Conservation (phyloP, 805 yeast genomes). For the Teunomyces atbi region DNA sequence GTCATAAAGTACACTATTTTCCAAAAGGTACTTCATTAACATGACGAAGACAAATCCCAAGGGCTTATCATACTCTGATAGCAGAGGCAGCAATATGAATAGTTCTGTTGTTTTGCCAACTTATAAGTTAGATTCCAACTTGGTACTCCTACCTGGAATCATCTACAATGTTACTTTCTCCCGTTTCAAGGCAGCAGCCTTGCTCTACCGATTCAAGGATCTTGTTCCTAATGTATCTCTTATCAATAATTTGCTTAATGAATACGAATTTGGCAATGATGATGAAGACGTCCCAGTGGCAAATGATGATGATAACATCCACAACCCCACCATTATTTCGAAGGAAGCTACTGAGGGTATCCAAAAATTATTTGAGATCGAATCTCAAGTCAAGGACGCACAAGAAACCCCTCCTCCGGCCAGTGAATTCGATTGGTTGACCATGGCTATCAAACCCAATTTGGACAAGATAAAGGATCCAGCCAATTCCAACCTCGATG, state of each 20-base stretch:
- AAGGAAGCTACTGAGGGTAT: constrained; percentile 33
- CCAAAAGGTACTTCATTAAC: neutral
- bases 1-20: neutral
- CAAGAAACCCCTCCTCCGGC: constrained; percentile 1
- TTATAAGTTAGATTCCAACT: constrained; percentile 40
- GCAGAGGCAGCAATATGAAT: neutral
- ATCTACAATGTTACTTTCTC: constrained; percentile 57
- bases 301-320: constrained; percentile 4
- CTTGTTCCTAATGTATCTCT: constrained; percentile 25
- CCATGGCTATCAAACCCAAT: constrained; percentile 36
- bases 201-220: constrained; percentile 42
- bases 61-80: neutral
- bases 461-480: constrained; percentile 28
- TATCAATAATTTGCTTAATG: constrained; percentile 31
- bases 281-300: constrained; percentile 12
- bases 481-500: constrained; percentile 7
- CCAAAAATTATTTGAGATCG: constrained; percentile 15
- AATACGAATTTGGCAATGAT: constrained; percentile 30
- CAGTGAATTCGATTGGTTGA: constrained; percentile 36
- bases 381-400: constrained; percentile 5
- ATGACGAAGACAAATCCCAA: neutral
- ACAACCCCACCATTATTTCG: constrained; percentile 24
- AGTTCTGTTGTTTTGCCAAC: constrained; percentile 34
- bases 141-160: constrained; percentile 61
- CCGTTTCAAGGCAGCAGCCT: constrained; percentile 44